These are phyloP conservation scores for Clonostachys sp. DNA, from an alignment of 2,329 filamentous ascomycete species.

Conservation along the genomic window DNA sequence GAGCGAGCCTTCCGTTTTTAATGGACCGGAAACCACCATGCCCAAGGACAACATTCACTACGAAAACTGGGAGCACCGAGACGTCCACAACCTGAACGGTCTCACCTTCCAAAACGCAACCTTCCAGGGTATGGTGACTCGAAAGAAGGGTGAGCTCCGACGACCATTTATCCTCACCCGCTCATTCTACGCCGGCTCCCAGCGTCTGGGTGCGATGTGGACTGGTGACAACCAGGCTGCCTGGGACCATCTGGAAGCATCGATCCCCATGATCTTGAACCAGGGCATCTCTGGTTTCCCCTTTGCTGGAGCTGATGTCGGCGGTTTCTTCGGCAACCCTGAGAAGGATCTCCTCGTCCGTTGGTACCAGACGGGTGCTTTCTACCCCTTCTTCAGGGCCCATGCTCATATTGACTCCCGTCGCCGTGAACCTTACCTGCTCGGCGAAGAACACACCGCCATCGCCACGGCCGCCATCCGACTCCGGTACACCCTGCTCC, in stretches of 20 bases:
- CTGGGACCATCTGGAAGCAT: conserved; percentile 86
- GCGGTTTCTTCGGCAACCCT: conserved; percentile 96
- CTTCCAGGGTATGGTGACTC: conserved; percentile 75
- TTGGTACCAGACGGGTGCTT: conserved; percentile 95
- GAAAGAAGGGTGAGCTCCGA: conserved; percentile 79
- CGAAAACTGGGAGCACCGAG: conserved; percentile 92
- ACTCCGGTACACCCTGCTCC: conserved; percentile 83
- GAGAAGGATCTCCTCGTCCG: conserved; percentile 85
- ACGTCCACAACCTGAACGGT: conserved; percentile 93
- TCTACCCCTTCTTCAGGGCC: conserved; percentile 97
- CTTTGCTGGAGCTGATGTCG: conserved; percentile 92
- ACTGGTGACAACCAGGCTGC: conserved; percentile 94
- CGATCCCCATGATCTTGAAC: conserved; percentile 89
- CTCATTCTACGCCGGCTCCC: conserved; percentile 86
- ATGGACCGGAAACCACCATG: conserved; percentile 97
- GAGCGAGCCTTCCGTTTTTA: conserved; percentile 99
- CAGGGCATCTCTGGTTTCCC: conserved; percentile 92
- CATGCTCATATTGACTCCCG: conserved; percentile 97
- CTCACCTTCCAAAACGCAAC: conserved; percentile 95
- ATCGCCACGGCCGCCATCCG: conserved; percentile 87
- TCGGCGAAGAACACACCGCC: conserved; percentile 75
- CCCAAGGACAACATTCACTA: conserved; percentile 95
- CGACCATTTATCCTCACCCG: conserved; percentile 92
- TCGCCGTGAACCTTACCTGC: conserved; percentile 86
- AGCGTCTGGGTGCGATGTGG: conserved; percentile 94